Conservation (phyloP, 305 asterid genomes). For the Ajuga reptans region DNA sequence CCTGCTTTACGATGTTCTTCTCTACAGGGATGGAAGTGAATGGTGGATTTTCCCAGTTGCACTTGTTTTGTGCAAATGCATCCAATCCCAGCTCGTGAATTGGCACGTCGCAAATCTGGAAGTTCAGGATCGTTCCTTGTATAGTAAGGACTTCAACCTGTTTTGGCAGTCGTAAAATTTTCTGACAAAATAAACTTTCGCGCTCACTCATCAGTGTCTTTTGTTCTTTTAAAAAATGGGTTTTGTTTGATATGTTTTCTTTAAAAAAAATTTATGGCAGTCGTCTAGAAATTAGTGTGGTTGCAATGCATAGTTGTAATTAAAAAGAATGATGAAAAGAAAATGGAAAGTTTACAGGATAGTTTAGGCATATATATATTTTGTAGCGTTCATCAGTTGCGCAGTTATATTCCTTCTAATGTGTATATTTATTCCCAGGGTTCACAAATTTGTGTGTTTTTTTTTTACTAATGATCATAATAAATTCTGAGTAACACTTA, state of each 20-base stretch:
- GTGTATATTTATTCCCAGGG: conserved; percentile 23
- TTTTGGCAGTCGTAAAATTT: conserved; percentile 53
- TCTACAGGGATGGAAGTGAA: conserved; percentile 73
- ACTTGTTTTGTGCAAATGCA: conserved; percentile 60
- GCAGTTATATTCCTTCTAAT: conserved; percentile 23
- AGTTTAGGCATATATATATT: conserved; percentile 24
- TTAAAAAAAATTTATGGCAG: conserved; percentile 12
- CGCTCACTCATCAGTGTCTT: conserved; percentile 40
- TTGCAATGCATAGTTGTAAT: conserved; percentile 27
- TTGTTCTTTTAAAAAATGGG: conserved; percentile 20
- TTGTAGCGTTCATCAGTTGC: conserved; percentile 24
- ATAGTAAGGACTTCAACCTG: conserved; percentile 56
- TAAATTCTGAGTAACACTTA: no score
- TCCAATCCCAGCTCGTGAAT: conserved; percentile 64
- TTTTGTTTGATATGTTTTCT: conserved; percentile 23
- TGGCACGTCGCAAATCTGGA: conserved; percentile 80
- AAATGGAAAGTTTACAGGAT: conserved; percentile 11
- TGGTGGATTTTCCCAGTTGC: conserved; percentile 86
- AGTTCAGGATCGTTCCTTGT: conserved; percentile 72
- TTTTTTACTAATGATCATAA: no score
- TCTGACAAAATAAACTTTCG: background rate
- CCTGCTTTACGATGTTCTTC: background rate
- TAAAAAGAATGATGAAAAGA: conserved; percentile 10
- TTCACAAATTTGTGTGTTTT: conserved; percentile 1
- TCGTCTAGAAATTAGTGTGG: conserved; percentile 21